Base-by-base conservation (phyloP, 2,329 filamentous ascomycete genomes). In the Acrocalymma vagum region DNA sequence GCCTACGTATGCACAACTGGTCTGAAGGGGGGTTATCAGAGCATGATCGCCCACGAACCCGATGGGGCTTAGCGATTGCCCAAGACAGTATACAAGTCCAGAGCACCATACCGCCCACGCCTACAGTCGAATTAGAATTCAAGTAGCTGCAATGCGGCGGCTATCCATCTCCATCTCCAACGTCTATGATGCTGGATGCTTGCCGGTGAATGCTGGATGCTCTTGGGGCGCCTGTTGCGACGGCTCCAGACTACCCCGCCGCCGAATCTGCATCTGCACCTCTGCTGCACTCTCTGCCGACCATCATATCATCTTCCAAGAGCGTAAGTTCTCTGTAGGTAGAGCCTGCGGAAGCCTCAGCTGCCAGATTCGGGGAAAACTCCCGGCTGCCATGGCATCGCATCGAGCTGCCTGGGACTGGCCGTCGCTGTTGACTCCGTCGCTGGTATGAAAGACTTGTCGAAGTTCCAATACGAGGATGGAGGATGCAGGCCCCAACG, bases 21-120 rank as follows among this genome's bases (percentile, higher is more conserved):
- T 36, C 45, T 51, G 50, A 51, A 52, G 52, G 53, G n/a, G n/a
- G 51, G 53, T 51, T 52, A 51, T 57, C 47, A 40, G 17, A 34
- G 27, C 43, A 53, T 31, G 45, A 54, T 56, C 42, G 44, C 53
- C 43, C 42, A 44, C 32, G 43, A 43, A 35, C 51, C 50, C 39
- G 17, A 38, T 59, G 22, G 38, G 54, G 58, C 18, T 50, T 63
- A 61, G 53, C 48, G 48, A 34, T 56, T 58, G 48, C 63, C 63
- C 28, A 57, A 58, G 42, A 33, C 16, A 52, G 65, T 68, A 67
- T 65, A 32, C 27, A 48, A 62, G 48, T 64, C 63, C 62, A 54
- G 54, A 40, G 31, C 20, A 23, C 26, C 51, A 56, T 53, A 55
- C 53, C 58, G 48, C 43, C 39, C 29, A 38, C 29, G 42, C 22